Percentiles rank a stretch among this genome's conserved stretches.
phyloP scores from a whole-genome alignment of 2,329 filamentous ascomycete species.

The Periconia macrospinosa region DNA sequence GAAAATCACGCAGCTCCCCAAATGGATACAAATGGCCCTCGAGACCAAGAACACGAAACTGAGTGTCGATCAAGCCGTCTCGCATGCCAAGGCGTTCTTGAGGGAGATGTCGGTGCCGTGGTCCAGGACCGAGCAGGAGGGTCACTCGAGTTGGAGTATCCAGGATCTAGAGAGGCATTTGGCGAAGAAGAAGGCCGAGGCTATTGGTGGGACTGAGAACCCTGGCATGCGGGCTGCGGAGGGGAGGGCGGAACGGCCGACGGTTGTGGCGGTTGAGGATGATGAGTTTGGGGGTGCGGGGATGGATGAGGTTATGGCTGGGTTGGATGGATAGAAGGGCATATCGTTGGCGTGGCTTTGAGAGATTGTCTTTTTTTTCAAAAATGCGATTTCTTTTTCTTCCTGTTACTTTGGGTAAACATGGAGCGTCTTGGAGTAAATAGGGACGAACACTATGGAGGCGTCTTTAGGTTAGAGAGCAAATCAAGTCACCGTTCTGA shows the following conservation, averaged over 20 bases:
- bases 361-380: neutral
- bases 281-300: conserved; percentile 41
- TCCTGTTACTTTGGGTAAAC: too few relatives aligned
- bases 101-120: conserved; percentile 92
- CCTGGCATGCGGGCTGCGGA: conserved; percentile 42
- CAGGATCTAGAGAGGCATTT: conserved; percentile 78
- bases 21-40: conserved; percentile 93
- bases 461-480: too few relatives aligned
- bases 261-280: conserved; percentile 26
- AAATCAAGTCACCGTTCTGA: too few relatives aligned
- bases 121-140: conserved; percentile 79
- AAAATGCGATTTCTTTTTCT: too few relatives aligned
- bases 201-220: conserved; percentile 63
- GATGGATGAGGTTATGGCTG: conserved; percentile 42
- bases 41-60: conserved; percentile 84
- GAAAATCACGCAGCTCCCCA: conserved; percentile 86
- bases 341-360: too few relatives aligned
- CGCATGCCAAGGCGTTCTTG: conserved; percentile 85
- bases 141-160: conserved; percentile 88
- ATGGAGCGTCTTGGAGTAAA: too few relatives aligned
- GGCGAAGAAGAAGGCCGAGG: conserved; percentile 71
- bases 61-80: conserved; percentile 93
- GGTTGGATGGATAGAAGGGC: conserved; percentile 21
- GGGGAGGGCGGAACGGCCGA: conserved; percentile 24
- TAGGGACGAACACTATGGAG: too few relatives aligned